These are phyloP conservation scores for Fusarium nanum DNA, from an alignment of 2,329 filamentous ascomycete genomes.

Conservation along the genomic window DNA sequence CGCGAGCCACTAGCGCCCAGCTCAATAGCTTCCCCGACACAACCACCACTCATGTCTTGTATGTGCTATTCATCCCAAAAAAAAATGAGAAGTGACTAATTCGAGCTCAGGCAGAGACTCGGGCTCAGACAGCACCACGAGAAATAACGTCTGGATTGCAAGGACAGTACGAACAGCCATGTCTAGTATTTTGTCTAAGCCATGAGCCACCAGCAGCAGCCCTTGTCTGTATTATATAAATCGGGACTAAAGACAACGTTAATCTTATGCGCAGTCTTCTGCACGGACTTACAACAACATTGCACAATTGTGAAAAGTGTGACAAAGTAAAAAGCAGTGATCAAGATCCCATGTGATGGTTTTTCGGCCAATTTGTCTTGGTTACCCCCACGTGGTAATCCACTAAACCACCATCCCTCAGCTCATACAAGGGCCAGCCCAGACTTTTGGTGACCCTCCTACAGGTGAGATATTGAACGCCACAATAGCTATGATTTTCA, in stretches of 20 bases:
- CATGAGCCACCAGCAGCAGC: not conserved
- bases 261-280: not conserved
- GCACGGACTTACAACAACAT: not conserved
- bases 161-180: conserved; percentile 49
- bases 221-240: too few species aligned
- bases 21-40: conserved; percentile 11
- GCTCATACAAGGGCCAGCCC: conserved; percentile 4
- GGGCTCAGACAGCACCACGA: conserved; percentile 18
- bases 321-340: conserved; percentile 46
- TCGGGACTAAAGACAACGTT: not conserved
- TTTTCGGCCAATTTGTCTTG: conserved; percentile 19
- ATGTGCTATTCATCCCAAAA: not conserved
- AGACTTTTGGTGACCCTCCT: conserved; percentile 12
- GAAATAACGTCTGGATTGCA: conserved; percentile 49
- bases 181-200: conserved; percentile 37
- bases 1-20: conserved; percentile 32
- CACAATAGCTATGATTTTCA: conserved; percentile 6
- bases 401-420: conserved; percentile 9
- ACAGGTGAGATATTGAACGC: conserved; percentile 20
- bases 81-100: not conserved
- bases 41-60: conserved; percentile 26
- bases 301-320: conserved; percentile 1
- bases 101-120: not conserved
- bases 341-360: conserved; percentile 15
- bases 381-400: conserved; percentile 36